These are phyloP conservation scores for Lentinus brumalis DNA, from an alignment of 768 basidiomycete species.

Conservation along the genomic window DNA sequence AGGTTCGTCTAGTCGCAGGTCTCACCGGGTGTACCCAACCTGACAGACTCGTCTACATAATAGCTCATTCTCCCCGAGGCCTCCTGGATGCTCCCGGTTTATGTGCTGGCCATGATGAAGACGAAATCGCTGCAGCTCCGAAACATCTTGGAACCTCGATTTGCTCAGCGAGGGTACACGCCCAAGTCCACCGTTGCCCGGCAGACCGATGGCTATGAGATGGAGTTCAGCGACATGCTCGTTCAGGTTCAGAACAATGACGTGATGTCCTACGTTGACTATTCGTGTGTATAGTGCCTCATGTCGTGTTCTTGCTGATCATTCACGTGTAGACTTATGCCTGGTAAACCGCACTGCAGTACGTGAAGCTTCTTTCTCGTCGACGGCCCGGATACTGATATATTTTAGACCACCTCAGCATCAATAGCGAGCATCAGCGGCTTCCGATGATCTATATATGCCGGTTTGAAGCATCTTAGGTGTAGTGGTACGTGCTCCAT, in stretches of 20 bases:
- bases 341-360: slow-evolving; percentile 39
- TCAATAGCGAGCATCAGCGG: slow-evolving; percentile 15
- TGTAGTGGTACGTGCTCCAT: not conserved
- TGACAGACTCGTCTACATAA: no score
- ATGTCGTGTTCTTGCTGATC: not conserved
- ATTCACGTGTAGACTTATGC: slow-evolving; percentile 34
- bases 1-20: no score
- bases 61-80: no score
- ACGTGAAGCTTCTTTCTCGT: not conserved
- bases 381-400: not conserved
- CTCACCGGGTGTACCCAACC: no score
- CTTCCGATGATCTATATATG: slow-evolving; percentile 8
- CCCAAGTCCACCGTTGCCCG: slow-evolving; percentile 76
- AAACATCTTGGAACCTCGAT: slow-evolving; percentile 78
- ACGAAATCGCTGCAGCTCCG: slow-evolving; percentile 89
- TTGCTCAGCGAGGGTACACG: slow-evolving; percentile 51
- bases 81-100: slow-evolving; percentile 82
- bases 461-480: not conserved
- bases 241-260: slow-evolving; percentile 97
- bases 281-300: slow-evolving; percentile 50
- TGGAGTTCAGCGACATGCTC: slow-evolving; percentile 97
- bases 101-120: slow-evolving; percentile 80
- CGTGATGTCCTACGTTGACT: slow-evolving; percentile 89
- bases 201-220: slow-evolving; percentile 91
- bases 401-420: slow-evolving; percentile 4